A percentile compares a stretch with the other conserved stretches of the same genome.
These are phyloP conservation scores for Fusarium nodosum DNA, from an alignment of 2,329 filamentous ascomycete genomes.

Conservation along the genomic window DNA sequence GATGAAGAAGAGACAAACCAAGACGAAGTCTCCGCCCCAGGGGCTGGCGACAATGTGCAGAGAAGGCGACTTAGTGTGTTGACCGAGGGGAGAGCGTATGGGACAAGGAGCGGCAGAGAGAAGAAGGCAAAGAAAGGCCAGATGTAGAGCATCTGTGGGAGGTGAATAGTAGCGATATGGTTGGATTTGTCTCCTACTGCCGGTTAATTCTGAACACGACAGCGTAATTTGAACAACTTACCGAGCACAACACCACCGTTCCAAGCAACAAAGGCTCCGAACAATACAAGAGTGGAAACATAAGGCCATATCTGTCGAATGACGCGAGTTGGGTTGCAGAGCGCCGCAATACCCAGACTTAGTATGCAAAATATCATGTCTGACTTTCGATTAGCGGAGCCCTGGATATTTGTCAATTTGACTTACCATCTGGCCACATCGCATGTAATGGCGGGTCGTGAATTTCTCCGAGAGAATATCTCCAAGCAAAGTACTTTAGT, in stretches of 20 bases:
- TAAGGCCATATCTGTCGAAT: slow-evolving; percentile 69
- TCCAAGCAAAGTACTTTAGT: slow-evolving; percentile 57
- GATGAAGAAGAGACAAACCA: not conserved
- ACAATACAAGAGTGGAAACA: slow-evolving; percentile 73
- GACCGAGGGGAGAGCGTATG: slow-evolving; percentile 59
- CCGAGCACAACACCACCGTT: slow-evolving; percentile 94
- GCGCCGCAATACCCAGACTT: slow-evolving; percentile 72
- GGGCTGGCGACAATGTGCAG: not conserved
- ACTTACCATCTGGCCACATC: slow-evolving; percentile 66
- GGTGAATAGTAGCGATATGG: slow-evolving; percentile 88
- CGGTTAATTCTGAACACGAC: slow-evolving; percentile 46
- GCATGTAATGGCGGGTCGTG: slow-evolving; percentile 66
- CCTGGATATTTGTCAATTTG: not conserved
- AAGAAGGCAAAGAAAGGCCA: slow-evolving; percentile 94
- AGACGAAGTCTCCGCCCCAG: not conserved
- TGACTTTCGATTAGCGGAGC: slow-evolving; percentile 47
- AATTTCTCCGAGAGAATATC: slow-evolving; percentile 65
- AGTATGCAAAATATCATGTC: slow-evolving; percentile 70
- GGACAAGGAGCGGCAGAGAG: slow-evolving; percentile 81
- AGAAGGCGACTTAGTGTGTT: slow-evolving; percentile 28
- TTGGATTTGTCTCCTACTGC: slow-evolving; percentile 88
- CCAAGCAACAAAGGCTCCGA: slow-evolving; percentile 82
- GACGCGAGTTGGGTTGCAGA: slow-evolving; percentile 63
- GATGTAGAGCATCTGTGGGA: slow-evolving; percentile 94
- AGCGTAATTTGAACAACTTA: slow-evolving; percentile 54